Evolutionary conservation across 805 yeast genomes (phyloP).

Genomic region (Brettanomyces sp.): DNA sequence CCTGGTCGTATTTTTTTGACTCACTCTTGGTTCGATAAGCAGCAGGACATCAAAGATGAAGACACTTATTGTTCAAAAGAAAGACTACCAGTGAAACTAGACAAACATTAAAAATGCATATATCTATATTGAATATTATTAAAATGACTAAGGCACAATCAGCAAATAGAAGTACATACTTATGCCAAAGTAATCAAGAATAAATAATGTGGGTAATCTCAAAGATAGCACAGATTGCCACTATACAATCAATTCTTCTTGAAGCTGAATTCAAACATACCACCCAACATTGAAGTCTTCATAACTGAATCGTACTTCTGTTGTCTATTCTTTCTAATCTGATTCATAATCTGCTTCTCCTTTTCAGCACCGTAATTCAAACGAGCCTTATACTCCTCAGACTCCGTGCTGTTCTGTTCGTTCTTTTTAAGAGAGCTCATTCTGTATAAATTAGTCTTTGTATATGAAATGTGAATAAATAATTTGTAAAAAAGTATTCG

Average conservation of each 20-base stretch:
- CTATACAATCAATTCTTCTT: conserved; percentile 1
- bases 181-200: neutral
- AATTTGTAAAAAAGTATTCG: no score
- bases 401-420: conserved; percentile 23
- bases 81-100: no score
- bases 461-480: no score
- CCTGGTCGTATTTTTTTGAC: conserved; percentile 32
- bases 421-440: conserved; percentile 22
- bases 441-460: neutral
- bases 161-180: no score
- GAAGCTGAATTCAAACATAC: conserved; percentile 2
- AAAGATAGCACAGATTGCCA: neutral
- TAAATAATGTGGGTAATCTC: neutral
- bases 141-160: neutral
- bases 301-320: neutral
- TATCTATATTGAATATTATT: neutral
- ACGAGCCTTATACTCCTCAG: conserved; percentile 23
- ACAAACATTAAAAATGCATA: neutral
- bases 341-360: conserved; percentile 30
- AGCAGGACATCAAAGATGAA: no score
- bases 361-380: conserved; percentile 30
- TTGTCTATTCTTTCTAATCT: conserved; percentile 19
- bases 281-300: conserved; percentile 1
- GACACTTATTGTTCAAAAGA: no score
- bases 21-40: neutral